Base-by-base conservation (phyloP, 2,329 filamentous ascomycete species). In the Aureobasidium sp. region DNA sequence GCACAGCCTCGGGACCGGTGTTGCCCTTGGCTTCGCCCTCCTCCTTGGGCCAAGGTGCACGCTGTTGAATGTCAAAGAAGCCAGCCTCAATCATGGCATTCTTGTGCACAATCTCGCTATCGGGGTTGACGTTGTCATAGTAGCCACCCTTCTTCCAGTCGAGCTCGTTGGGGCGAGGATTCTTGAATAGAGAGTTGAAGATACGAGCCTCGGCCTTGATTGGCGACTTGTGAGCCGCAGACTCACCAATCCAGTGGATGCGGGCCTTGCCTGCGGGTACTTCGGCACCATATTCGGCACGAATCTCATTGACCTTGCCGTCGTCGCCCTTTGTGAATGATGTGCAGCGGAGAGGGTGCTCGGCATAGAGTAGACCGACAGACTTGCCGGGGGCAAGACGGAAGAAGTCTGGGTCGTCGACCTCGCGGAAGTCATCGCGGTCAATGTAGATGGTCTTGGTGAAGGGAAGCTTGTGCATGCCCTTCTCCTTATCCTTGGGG, bases 231-330 rank as follows among this genome's bases (percentile, higher is more conserved):
- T 85, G 85, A 15, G 81, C 81, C 0, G 87, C 83, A 1, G 84
- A 87, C 42, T 86, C 84, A 5, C 86, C 85, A 6, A 96, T 89
- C 93, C 93, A 97, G 72, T 96, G 91, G 72, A 97, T 96, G 71
- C 80, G 83, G 0, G 80, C 79, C 64, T 80, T 79, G 63, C 71
- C 69, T 34, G 70, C 61, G 42, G 69, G 67, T 1, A 73, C 65
- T 9, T 91, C 87, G 77, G 95, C 93, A 20, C 81, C 84, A 64
- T 90, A 87, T 63, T 76, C 75, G 36, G 82, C 82, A 67, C 88
- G 88, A 63, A 93, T 83, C 66, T 86, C 82, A 1, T 79, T 86
- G 47, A 93, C 82, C 63, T 82, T 80, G 57, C 87, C 88, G 3
- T 82, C 84, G 1, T 77, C 73, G 66, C 90, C 87, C 67, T 87